Conservation (phyloP, 2,329 filamentous ascomycete species). For the Xylaria sp. region DNA sequence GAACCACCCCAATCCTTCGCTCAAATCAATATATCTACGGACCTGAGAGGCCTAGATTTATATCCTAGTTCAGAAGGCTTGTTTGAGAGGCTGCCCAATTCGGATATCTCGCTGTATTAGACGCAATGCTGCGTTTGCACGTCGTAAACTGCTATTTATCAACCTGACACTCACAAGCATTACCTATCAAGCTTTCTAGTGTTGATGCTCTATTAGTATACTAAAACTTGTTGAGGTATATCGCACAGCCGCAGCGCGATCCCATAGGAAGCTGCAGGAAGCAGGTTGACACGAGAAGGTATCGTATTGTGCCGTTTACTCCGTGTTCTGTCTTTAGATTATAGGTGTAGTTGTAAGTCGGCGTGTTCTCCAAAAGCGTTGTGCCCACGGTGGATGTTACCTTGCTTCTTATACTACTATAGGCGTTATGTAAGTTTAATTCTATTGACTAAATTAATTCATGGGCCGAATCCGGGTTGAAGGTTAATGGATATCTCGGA, state of each 20-base stretch:
- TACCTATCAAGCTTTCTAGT: neutral
- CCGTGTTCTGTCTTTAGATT: neutral
- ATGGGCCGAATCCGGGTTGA: neutral
- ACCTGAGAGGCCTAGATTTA: neutral
- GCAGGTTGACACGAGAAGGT: neutral
- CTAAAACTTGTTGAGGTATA: too few species aligned
- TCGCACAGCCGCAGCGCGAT: too few species aligned
- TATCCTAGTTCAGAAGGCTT: neutral
- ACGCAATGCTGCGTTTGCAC: neutral
- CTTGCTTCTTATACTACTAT: too few species aligned
- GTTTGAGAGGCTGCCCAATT: neutral
- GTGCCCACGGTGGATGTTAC: too few species aligned
- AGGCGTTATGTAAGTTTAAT: too few species aligned
- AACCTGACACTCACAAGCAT: neutral
- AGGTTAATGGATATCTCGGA: neutral
- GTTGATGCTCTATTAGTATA: too few species aligned
- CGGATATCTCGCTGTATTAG: neutral
- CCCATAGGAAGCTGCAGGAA: neutral
- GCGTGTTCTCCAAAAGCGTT: too few species aligned
- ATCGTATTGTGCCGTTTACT: neutral
- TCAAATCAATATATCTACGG: neutral
- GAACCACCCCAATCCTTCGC: neutral
- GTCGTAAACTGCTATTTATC: neutral
- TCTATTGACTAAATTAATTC: too few species aligned
- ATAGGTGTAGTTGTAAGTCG: too few species aligned